A percentile compares a stretch with the other conserved stretches of the same genome.
phyloP scores from a whole-genome alignment of 1,284 basidiomycete genomes.

The Albatrellus sp. region DNA sequence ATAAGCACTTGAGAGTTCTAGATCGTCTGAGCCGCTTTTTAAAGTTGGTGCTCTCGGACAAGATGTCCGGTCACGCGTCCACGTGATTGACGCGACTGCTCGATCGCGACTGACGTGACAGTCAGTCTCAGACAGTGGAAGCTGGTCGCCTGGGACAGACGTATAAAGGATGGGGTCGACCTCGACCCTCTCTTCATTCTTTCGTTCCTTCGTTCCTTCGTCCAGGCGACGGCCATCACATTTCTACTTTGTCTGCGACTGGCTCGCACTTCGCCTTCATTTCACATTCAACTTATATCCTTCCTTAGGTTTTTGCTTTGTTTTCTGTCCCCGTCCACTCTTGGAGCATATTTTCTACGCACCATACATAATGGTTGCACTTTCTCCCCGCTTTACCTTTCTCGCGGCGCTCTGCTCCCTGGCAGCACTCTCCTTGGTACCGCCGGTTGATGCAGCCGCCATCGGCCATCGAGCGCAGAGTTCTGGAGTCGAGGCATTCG shows the following conservation, averaged over 20 bases:
- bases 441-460: slow-evolving; percentile 24
- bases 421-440: slow-evolving; percentile 24
- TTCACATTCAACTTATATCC: slow-evolving; percentile 1
- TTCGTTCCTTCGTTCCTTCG: too few species aligned
- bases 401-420: slow-evolving; percentile 31
- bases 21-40: too few species aligned
- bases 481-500: slow-evolving; percentile 5
- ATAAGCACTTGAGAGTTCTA: too few species aligned
- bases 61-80: not conserved
- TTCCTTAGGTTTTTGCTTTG: not conserved
- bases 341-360: not conserved
- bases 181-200: not conserved
- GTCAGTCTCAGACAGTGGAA: not conserved
- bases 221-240: slow-evolving; percentile 2
- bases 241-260: not conserved
- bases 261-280: not conserved
- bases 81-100: not conserved
- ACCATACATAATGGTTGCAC: slow-evolving; percentile 1
- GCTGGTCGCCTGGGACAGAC: too few species aligned
- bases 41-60: too few species aligned
- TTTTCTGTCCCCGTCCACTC: not conserved
- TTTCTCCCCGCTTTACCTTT: slow-evolving; percentile 25
- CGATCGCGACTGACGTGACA: not conserved
- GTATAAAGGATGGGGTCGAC: not conserved
- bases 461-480: slow-evolving; percentile 18